phyloP scores from a whole-genome alignment of 805 yeast genomes.

The Suhomyces prunicola region DNA sequence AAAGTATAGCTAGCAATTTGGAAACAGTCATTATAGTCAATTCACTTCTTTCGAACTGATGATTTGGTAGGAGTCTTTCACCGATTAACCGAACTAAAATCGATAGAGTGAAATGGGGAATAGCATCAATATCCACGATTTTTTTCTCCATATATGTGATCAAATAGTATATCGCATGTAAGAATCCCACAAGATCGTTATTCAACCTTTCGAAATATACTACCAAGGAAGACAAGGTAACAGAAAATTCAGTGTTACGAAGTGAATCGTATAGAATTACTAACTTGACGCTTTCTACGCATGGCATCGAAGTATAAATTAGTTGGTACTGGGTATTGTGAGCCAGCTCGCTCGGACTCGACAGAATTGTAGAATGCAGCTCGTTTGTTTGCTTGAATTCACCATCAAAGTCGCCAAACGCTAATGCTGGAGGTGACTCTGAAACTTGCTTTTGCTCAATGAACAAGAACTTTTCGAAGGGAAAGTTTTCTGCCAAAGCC shows the following conservation, averaged over 20 bases:
- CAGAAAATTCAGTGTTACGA: not conserved
- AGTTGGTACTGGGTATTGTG: not conserved
- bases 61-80: conserved; percentile 25
- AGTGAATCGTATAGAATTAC: not conserved
- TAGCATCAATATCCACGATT: not conserved
- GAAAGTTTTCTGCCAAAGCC: conserved; percentile 4
- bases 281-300: not conserved
- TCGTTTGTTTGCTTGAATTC: conserved; percentile 5
- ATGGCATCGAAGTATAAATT: not conserved
- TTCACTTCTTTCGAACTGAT: conserved; percentile 39
- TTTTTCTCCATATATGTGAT: not conserved
- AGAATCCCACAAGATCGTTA: not conserved
- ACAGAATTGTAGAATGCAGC: not conserved
- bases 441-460: not conserved
- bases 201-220: not conserved
- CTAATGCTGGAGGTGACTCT: not conserved
- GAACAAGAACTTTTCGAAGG: conserved; percentile 3
- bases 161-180: conserved; percentile 4
- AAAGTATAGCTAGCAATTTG: conserved; percentile 22
- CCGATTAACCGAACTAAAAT: conserved; percentile 28
- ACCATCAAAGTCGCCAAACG: conserved; percentile 6
- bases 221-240: not conserved
- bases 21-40: conserved; percentile 32
- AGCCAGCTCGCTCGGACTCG: not conserved
- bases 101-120: conserved; percentile 5